A percentile compares a stretch with the other conserved stretches of the same genome.
Conservation (phyloP, 768 basidiomycete species). For the Tulasnella calospora region DNA sequence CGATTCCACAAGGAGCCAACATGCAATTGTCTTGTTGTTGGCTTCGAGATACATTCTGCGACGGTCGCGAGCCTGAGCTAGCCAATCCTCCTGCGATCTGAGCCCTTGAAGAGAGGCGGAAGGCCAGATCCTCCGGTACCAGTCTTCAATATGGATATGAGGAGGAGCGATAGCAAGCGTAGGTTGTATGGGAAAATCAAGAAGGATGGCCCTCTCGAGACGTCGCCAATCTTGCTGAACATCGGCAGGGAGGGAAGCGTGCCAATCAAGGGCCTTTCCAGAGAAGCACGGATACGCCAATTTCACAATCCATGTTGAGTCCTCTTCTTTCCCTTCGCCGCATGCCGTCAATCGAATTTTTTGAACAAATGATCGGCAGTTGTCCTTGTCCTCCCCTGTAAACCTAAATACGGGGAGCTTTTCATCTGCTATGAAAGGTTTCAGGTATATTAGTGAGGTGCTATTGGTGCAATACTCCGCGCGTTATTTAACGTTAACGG, state of each 20-base stretch:
- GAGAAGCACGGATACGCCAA: not conserved
- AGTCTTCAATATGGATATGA: not conserved
- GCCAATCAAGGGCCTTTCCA: not conserved
- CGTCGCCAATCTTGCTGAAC: not conserved
- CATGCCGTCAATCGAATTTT: not conserved
- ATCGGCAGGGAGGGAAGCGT: not conserved
- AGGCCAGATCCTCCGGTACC: not conserved
- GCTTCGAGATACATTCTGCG: not conserved
- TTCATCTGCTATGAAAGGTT: not conserved
- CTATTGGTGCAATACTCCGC: too few species aligned
- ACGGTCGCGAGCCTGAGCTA: not conserved
- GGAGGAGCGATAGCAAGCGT: not conserved
- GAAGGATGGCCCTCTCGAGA: not conserved
- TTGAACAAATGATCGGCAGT: not conserved
- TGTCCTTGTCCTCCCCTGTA: not conserved
- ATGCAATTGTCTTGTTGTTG: not conserved
- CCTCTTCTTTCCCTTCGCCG: not conserved
- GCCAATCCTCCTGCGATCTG: not conserved
- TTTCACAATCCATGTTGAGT: not conserved
- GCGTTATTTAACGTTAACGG: not conserved
- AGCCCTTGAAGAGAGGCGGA: not conserved
- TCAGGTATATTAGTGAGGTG: not conserved
- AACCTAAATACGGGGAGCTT: not conserved
- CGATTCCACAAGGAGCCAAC: not conserved
- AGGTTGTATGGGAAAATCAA: not conserved